Conservation (phyloP, 2,329 filamentous ascomycete species). For the Fusarium sp. region DNA sequence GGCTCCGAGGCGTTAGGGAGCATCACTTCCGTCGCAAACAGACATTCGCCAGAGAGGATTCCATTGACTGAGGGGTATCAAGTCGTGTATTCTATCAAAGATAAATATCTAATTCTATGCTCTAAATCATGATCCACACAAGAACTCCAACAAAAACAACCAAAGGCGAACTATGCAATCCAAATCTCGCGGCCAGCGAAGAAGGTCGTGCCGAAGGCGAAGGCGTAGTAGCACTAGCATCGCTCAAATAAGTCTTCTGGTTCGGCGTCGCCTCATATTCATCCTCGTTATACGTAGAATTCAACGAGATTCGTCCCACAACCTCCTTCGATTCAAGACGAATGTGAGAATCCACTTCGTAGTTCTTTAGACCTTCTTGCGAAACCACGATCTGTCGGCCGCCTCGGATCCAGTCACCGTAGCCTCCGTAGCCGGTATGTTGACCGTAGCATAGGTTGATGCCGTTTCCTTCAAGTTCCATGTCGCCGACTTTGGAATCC, state of each 20-base stretch:
- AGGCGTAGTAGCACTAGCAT: background rate
- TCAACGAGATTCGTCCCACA: slow-evolving; percentile 65
- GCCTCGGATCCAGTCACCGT: slow-evolving; percentile 72
- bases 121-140: slow-evolving; percentile 10
- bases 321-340: slow-evolving; percentile 66
- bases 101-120: background rate
- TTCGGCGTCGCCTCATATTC: slow-evolving; percentile 60
- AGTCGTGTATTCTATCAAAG: background rate
- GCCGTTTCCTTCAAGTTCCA: slow-evolving; percentile 55
- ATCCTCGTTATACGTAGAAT: slow-evolving; percentile 69
- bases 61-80: background rate
- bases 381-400: slow-evolving; percentile 66
- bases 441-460: slow-evolving; percentile 69
- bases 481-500: slow-evolving; percentile 62
- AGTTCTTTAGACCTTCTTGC: slow-evolving; percentile 52
- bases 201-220: background rate
- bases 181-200: background rate
- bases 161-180: background rate
- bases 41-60: too few species aligned
- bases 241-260: slow-evolving; percentile 45
- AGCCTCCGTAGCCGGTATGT: slow-evolving; percentile 76
- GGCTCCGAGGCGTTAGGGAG: too few species aligned
- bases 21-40: too few species aligned
- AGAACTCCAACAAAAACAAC: background rate
- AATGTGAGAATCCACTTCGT: slow-evolving; percentile 68